Evolutionary conservation across 176 grass and related monocot genomes (phyloP).

Genomic region (Musa beccarii): DNA sequence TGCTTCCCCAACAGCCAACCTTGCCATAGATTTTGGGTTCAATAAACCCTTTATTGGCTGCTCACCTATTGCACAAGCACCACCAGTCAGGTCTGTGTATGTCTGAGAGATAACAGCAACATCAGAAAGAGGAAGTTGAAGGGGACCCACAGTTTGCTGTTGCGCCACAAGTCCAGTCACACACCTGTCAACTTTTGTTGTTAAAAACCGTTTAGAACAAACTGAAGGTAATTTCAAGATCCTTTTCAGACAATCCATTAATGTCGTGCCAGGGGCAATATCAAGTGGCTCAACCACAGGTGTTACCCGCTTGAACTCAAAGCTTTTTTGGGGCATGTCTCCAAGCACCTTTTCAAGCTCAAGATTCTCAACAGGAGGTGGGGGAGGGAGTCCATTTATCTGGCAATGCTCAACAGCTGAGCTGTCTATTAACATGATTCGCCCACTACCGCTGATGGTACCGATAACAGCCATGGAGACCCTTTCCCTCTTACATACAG

Average conservation of each 20-base stretch:
- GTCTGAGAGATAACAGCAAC: conserved; percentile 86
- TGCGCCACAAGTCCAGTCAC: conserved; percentile 87
- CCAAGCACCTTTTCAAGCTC: conserved; percentile 89
- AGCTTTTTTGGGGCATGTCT: conserved; percentile 90
- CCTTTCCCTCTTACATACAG: conserved; percentile 67
- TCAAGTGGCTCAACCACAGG: conserved; percentile 48
- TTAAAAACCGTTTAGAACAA: conserved; percentile 90
- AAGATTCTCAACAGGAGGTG: conserved; percentile 60
- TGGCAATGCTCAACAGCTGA: conserved; percentile 48
- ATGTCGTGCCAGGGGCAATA: conserved; percentile 53
- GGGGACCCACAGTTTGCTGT: conserved; percentile 77
- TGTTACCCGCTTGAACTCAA: conserved; percentile 51
- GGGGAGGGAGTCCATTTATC: conserved; percentile 37
- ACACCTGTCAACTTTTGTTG: conserved; percentile 88
- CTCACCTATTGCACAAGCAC: conserved; percentile 77
- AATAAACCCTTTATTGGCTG: conserved; percentile 78
- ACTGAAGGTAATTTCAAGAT: conserved; percentile 67
- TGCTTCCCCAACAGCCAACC: conserved; percentile 75
- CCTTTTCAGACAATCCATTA: conserved; percentile 68
- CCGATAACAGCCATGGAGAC: conserved; percentile 88
- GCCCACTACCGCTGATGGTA: conserved; percentile 65
- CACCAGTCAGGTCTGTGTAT: conserved; percentile 68
- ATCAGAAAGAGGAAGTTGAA: conserved; percentile 79
- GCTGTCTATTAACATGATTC: conserved; percentile 76
- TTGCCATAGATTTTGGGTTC: conserved; percentile 79